phyloP scores from a whole-genome alignment of 176 grass and related monocot species.

The Zea luxurians region DNA sequence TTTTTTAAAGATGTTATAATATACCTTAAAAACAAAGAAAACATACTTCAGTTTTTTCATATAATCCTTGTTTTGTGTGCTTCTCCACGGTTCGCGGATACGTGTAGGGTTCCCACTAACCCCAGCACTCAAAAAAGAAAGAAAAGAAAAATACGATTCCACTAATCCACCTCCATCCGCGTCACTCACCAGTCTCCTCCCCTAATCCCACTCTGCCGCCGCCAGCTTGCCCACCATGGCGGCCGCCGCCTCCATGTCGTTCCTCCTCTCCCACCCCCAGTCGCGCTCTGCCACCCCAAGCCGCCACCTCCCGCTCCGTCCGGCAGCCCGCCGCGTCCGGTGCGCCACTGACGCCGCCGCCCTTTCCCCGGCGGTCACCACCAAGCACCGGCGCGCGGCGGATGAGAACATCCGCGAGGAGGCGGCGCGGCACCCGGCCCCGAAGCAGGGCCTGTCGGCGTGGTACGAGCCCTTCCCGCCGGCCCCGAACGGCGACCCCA shows the following conservation, averaged over 20 bases:
- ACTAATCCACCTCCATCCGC: conserved; percentile 10
- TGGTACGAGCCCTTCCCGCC: conserved; percentile 70
- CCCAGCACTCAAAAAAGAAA: neutral
- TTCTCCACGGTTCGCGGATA: conserved; percentile 25
- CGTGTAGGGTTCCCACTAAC: conserved; percentile 19
- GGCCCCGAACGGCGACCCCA: conserved; percentile 38
- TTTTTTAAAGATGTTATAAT: no score
- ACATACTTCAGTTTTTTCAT: no score
- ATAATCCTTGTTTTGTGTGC: neutral
- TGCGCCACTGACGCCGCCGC: conserved; percentile 45
- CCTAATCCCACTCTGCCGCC: conserved; percentile 36
- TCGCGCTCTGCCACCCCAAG: conserved; percentile 15
- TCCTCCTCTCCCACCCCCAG: conserved; percentile 45
- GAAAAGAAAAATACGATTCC: neutral
- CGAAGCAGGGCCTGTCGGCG: conserved; percentile 54
- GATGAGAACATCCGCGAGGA: conserved; percentile 95
- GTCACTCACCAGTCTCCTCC: conserved; percentile 15
- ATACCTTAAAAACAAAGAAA: no score
- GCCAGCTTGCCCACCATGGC: conserved; percentile 51
- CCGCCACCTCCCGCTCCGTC: conserved; percentile 13
- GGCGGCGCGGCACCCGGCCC: conserved; percentile 56
- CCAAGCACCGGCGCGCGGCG: conserved; percentile 58
- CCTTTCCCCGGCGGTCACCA: neutral
- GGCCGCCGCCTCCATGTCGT: conserved; percentile 46
- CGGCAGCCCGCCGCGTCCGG: conserved; percentile 25